These are phyloP conservation scores for Cordyceps fumosorosea DNA, from an alignment of 2,329 filamentous ascomycete genomes.

Conservation along the genomic window DNA sequence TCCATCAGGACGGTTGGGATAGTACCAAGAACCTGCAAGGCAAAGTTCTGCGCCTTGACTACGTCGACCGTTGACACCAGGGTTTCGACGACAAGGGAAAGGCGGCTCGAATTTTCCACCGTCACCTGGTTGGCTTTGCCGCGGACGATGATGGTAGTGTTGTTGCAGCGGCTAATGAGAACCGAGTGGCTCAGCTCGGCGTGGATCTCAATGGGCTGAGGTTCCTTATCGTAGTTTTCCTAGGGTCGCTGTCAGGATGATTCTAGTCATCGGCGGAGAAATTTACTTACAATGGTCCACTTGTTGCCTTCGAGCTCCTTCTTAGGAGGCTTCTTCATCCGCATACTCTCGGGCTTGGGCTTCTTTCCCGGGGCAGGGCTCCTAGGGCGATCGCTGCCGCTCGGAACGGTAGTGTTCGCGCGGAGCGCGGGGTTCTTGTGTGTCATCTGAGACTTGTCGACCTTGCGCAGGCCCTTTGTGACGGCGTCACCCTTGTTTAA, in stretches of 20 bases:
- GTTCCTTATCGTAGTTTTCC: constrained; percentile 84
- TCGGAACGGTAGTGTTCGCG: constrained; percentile 62
- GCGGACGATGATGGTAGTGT: constrained; percentile 79
- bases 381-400: constrained; percentile 58
- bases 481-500: constrained; percentile 86
- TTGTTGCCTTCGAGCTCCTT: constrained; percentile 84
- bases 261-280: background rate
- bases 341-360: constrained; percentile 80
- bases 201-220: constrained; percentile 69
- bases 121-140: constrained; percentile 97
- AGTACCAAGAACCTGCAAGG: constrained; percentile 80
- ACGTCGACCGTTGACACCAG: constrained; percentile 89
- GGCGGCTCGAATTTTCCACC: constrained; percentile 78
- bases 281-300: constrained; percentile 67
- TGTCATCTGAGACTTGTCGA: constrained; percentile 93
- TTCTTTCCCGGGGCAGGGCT: constrained; percentile 84
- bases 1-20: constrained; percentile 87
- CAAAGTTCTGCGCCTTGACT: constrained; percentile 92
- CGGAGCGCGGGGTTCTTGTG: constrained; percentile 94
- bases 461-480: constrained; percentile 83
- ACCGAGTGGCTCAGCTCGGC: constrained; percentile 81
- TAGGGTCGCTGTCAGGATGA: constrained; percentile 24
- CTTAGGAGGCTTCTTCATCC: constrained; percentile 71
- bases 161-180: constrained; percentile 86
- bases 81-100: constrained; percentile 82